Conservation (phyloP, 371 early-diverging fungal species). For the Apophysomyces elegans region DNA sequence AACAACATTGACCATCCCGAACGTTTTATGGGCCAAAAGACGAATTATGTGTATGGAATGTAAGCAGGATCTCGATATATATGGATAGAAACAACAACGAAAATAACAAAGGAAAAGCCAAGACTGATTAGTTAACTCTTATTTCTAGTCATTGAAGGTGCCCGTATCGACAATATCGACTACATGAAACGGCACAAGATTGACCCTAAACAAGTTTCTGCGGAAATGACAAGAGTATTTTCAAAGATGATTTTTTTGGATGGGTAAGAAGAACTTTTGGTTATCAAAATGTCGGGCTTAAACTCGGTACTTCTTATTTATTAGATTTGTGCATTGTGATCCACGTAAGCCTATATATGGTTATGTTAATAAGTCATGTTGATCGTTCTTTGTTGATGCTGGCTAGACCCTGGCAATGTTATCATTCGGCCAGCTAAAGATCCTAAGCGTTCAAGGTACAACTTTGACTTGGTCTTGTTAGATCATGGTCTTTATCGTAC, state of each 20-base stretch:
- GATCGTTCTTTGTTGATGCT: too few relatives aligned
- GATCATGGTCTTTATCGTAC: conserved; percentile 95
- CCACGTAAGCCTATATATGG: conserved; percentile 53
- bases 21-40: conserved; percentile 65
- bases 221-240: conserved; percentile 75
- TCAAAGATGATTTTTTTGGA: conserved; percentile 92
- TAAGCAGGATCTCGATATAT: conserved; percentile 32
- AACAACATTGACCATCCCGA: conserved; percentile 64
- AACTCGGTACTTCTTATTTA: background rate
- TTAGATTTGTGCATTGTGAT: conserved; percentile 77
- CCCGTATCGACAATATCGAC: conserved; percentile 73
- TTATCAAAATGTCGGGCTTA: too few relatives aligned
- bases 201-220: conserved; percentile 73
- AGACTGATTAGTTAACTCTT: background rate
- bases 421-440: conserved; percentile 64
- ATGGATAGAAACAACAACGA: too few relatives aligned
- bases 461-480: conserved; percentile 88
- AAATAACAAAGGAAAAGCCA: background rate
- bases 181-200: conserved; percentile 73
- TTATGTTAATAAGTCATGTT: too few relatives aligned
- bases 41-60: conserved; percentile 82
- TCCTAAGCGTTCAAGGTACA: conserved; percentile 53
- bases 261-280: conserved; percentile 47
- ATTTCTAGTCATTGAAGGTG: conserved; percentile 64
- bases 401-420: conserved; percentile 72